Conservation (phyloP, 805 yeast genomes). For the Candida oleophila region DNA sequence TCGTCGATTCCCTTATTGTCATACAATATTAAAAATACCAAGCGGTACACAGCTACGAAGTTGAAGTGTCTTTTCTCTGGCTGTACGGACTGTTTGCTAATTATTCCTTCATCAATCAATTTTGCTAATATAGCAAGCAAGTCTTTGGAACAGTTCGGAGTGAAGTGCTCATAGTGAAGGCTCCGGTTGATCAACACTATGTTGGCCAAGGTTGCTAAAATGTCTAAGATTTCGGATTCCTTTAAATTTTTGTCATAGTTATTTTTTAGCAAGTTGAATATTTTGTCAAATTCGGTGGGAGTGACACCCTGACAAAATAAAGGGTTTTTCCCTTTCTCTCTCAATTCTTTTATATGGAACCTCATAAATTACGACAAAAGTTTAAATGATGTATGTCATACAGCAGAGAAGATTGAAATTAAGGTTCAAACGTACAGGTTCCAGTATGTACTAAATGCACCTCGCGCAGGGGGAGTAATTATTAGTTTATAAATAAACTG, state of each 20-base stretch:
- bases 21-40: conserved; percentile 23
- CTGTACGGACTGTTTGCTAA: conserved; percentile 2
- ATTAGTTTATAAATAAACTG: too few relatives aligned
- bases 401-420: too few relatives aligned
- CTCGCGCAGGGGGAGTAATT: too few relatives aligned
- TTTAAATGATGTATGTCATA: too few relatives aligned
- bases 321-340: conserved; percentile 14
- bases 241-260: not conserved
- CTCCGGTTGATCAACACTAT: conserved; percentile 22
- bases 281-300: conserved; percentile 9
- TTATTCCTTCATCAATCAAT: not conserved
- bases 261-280: conserved; percentile 7
- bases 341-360: conserved; percentile 8
- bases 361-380: not conserved
- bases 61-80: conserved; percentile 8
- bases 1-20: conserved; percentile 15
- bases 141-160: conserved; percentile 15
- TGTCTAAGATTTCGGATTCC: conserved; percentile 9
- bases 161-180: conserved; percentile 18
- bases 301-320: conserved; percentile 13
- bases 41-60: conserved; percentile 19
- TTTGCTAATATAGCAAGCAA: conserved; percentile 8
- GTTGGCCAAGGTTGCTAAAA: conserved; percentile 25
- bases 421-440: not conserved
- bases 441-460: too few relatives aligned